Percentiles rank a stretch among this genome's conserved stretches.
phyloP scores from a whole-genome alignment of 768 basidiomycete genomes.

The Lentinus tigrinus region DNA sequence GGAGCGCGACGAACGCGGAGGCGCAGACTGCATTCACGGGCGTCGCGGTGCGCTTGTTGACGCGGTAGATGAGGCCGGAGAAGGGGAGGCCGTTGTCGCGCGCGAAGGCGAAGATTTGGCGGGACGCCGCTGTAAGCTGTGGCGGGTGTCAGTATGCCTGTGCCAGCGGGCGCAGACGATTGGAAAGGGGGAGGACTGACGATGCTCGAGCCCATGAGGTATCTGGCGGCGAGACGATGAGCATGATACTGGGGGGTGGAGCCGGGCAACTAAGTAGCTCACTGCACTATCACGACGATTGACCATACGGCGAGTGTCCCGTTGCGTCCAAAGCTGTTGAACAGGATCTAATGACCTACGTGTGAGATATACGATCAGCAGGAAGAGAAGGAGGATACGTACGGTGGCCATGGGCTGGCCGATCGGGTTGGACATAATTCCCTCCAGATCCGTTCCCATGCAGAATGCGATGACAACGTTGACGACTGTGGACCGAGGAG shows the following conservation, averaged over 20 bases:
- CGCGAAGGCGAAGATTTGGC: conserved; percentile 72
- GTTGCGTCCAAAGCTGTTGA: conserved; percentile 34
- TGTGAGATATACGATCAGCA: background rate
- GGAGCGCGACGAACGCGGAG: conserved; percentile 43
- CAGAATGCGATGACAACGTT: conserved; percentile 62
- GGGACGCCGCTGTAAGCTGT: conserved; percentile 43
- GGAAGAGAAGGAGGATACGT: too few species aligned
- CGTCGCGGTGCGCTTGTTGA: conserved; percentile 51
- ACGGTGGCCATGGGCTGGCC: conserved; percentile 60
- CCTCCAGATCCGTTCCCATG: conserved; percentile 49
- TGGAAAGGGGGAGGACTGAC: conserved; percentile 24
- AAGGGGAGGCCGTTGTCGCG: conserved; percentile 68
- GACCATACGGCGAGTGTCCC: conserved; percentile 38
- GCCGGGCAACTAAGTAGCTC: background rate
- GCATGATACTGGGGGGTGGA: background rate
- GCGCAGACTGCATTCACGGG: conserved; percentile 60
- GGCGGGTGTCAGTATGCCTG: conserved; percentile 10
- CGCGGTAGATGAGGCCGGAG: conserved; percentile 56
- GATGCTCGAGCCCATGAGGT: conserved; percentile 60
- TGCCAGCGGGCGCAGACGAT: too few species aligned
- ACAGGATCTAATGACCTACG: conserved; percentile 21
- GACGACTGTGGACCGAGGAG: conserved; percentile 37
- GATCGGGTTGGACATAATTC: conserved; percentile 43
- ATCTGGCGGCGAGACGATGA: conserved; percentile 27
- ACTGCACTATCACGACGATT: conserved; percentile 34